Evolutionary conservation across 495 filamentous ascomycete species (phyloP).

Genomic region (Aspergillus incahuasiensis): DNA sequence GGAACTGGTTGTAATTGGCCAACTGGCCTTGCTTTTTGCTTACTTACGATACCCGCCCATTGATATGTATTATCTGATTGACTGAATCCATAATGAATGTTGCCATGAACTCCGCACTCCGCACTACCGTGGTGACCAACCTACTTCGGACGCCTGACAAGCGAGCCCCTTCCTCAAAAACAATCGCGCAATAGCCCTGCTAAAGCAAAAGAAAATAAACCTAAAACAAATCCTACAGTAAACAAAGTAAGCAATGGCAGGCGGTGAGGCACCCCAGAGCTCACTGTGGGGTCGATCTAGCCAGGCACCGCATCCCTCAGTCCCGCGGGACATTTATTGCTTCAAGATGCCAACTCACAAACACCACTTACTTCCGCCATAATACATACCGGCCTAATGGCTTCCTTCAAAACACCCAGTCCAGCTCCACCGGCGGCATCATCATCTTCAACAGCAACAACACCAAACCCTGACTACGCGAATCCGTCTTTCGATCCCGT

Average conservation of each 20-base stretch:
- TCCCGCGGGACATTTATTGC: neutral
- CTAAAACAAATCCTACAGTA: neutral
- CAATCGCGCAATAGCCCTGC: neutral
- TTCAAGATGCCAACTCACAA: constrained; percentile 2
- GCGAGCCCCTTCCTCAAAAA: neutral
- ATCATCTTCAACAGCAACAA: constrained; percentile 41
- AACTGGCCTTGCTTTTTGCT: constrained; percentile 11
- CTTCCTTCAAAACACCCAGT: constrained; percentile 17
- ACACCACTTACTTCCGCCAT: neutral
- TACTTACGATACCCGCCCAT: constrained; percentile 39
- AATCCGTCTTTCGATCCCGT: constrained; percentile 70
- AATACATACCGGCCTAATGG: constrained; percentile 13
- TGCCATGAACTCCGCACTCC: neutral
- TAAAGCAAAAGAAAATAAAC: neutral
- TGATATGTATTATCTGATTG: neutral
- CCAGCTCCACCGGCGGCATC: constrained; percentile 12
- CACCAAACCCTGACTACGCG: constrained; percentile 48
- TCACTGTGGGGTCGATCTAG: neutral
- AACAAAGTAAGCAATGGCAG: neutral
- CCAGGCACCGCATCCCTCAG: neutral
- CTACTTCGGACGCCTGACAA: neutral
- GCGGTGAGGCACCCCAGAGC: neutral
- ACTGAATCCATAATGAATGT: neutral
- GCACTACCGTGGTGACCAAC: neutral
- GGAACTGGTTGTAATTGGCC: constrained; percentile 1